These are phyloP conservation scores for Citrus reticulata DNA, from an alignment of 345 rosid species.

Conservation along the genomic window DNA sequence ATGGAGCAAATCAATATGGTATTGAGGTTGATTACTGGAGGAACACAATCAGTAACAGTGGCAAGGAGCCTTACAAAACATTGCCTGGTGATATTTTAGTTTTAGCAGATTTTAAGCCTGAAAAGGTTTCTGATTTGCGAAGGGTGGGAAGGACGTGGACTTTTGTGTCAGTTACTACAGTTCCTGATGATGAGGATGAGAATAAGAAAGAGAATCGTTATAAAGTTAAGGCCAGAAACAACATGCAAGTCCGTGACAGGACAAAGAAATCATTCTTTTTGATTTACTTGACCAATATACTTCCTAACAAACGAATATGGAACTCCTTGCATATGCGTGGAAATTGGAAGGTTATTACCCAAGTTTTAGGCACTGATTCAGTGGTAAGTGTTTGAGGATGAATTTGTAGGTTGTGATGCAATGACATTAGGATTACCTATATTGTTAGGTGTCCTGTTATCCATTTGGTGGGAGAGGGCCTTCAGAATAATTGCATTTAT, in stretches of 20 bases:
- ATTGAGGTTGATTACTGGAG: constrained; percentile 32
- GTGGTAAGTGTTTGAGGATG: background rate
- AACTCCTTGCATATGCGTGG: background rate
- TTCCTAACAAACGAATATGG: constrained; percentile 18
- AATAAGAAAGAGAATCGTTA: background rate
- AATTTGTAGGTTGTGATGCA: background rate
- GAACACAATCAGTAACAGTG: constrained; percentile 18
- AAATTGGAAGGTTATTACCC: constrained; percentile 12
- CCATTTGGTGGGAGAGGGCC: no score
- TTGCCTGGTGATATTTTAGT: constrained; percentile 39
- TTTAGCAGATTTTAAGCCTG: constrained; percentile 31
- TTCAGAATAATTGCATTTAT: no score
- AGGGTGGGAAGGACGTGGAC: constrained; percentile 30
- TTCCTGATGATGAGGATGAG: background rate
- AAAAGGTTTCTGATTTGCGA: constrained; percentile 30
- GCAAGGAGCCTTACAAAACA: constrained; percentile 35
- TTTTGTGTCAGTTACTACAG: constrained; percentile 12
- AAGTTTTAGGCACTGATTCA: constrained; percentile 10
- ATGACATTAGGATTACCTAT: background rate
- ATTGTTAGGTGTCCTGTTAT: no score
- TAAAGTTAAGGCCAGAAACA: background rate
- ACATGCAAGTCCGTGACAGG: background rate
- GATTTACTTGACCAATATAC: constrained; percentile 27
- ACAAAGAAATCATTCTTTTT: background rate
- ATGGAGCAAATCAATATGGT: constrained; percentile 5